phyloP scores from a whole-genome alignment of 306 rosid genomes.

The Lathyrus aphaca region DNA sequence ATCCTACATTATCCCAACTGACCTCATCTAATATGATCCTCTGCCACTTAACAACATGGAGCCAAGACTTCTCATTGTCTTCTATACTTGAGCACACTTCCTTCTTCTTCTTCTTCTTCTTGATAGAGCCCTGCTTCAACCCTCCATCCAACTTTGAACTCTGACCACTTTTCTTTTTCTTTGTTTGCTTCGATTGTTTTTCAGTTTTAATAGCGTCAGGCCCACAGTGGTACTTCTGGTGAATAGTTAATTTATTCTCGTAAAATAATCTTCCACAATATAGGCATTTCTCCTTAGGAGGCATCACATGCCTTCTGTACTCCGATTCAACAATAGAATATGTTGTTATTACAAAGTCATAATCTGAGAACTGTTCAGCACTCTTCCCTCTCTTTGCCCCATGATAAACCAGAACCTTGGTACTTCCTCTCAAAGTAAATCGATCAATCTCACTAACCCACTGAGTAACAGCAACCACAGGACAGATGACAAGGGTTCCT shows the following conservation, averaged over 20 bases:
- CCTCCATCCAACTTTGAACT: conserved; percentile 1
- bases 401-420: conserved; percentile 79
- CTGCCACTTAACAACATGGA: conserved; percentile 81
- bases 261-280: conserved; percentile 57
- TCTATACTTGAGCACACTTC: neutral
- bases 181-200: conserved; percentile 82
- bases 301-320: conserved; percentile 80
- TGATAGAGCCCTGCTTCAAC: neutral
- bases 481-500: conserved; percentile 89
- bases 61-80: conserved; percentile 48
- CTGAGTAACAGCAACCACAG: conserved; percentile 88
- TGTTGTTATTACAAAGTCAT: conserved; percentile 87
- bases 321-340: conserved; percentile 83
- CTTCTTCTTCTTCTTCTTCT: conserved; percentile 3
- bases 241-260: conserved; percentile 43
- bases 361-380: conserved; percentile 50
- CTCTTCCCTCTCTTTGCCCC: conserved; percentile 73
- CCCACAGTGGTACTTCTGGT: conserved; percentile 74
- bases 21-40: conserved; percentile 95
- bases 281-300: conserved; percentile 73
- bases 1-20: conserved; percentile 34
- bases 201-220: conserved; percentile 67
- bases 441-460: conserved; percentile 82
- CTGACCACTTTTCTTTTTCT: conserved; percentile 49
- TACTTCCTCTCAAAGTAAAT: conserved; percentile 77